Evolutionary conservation across 2,329 filamentous ascomycete genomes (phyloP).

Genomic region (Calonectria hawksworthii): DNA sequence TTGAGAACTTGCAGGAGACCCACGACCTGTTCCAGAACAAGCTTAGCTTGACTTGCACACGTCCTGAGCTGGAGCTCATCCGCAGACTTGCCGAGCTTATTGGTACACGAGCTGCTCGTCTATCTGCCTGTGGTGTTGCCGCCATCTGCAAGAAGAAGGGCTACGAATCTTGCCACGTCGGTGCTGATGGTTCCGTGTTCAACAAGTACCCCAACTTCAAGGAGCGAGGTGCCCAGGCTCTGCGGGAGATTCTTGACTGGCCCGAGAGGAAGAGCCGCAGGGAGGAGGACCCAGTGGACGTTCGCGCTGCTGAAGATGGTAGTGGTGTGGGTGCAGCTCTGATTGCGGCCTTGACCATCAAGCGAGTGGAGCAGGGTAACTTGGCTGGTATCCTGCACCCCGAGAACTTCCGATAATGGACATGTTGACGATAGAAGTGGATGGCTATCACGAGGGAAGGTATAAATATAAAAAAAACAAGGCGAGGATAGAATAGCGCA

Average conservation of each 20-base stretch:
- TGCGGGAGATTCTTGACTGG: constrained; percentile 98
- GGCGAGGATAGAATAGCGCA: constrained; percentile 35
- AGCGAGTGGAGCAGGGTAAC: constrained; percentile 75
- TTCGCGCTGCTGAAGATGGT: constrained; percentile 93
- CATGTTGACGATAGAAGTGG: constrained; percentile 25
- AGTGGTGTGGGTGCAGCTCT: constrained; percentile 96
- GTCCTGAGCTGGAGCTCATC: constrained; percentile 88
- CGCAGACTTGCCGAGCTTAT: constrained; percentile 93
- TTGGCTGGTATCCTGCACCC: constrained; percentile 74
- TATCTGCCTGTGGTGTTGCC: constrained; percentile 94
- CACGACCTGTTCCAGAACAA: constrained; percentile 83
- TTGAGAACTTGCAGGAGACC: constrained; percentile 94
- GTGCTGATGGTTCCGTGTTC: constrained; percentile 97
- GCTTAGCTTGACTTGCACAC: constrained; percentile 78
- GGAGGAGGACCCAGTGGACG: constrained; percentile 88
- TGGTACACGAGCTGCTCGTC: constrained; percentile 91
- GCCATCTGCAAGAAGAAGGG: constrained; percentile 98
- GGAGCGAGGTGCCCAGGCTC: constrained; percentile 86
- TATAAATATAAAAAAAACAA: constrained; percentile 40
- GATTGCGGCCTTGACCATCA: constrained; percentile 82
- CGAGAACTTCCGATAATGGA: constrained; percentile 67
- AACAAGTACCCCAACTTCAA: constrained; percentile 99
- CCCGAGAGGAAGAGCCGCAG: constrained; percentile 75
- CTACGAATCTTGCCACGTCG: constrained; percentile 90
- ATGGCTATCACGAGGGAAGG: constrained; percentile 31